Percentiles rank a stretch among this genome's conserved stretches.
Evolutionary conservation across 805 yeast genomes (phyloP).

Genomic region (Barnettozyma salicaria): DNA sequence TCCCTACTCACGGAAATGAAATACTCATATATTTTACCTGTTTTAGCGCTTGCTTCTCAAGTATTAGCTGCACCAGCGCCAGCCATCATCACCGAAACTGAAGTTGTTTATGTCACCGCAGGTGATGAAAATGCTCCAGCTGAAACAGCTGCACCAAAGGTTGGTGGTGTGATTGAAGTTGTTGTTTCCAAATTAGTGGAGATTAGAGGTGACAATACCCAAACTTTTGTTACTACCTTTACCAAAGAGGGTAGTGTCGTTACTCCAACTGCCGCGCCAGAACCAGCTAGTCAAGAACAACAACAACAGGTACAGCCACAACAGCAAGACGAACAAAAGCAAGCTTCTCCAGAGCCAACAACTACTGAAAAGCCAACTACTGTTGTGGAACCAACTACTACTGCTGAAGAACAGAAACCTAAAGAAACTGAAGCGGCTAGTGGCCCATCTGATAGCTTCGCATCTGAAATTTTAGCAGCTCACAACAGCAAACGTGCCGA

Average conservation of each 20-base stretch:
- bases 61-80: slow-evolving; percentile 27
- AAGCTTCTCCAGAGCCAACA: slow-evolving; percentile 15
- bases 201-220: slow-evolving; percentile 18
- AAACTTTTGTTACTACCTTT: slow-evolving; percentile 19
- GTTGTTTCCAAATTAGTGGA: slow-evolving; percentile 23
- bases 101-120: slow-evolving; percentile 24
- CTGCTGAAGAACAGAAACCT: slow-evolving; percentile 19
- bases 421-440: slow-evolving; percentile 20
- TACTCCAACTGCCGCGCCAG: slow-evolving; percentile 12
- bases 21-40: slow-evolving; percentile 20
- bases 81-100: slow-evolving; percentile 24
- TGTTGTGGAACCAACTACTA: slow-evolving; percentile 11
- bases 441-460: slow-evolving; percentile 28
- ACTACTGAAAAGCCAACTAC: slow-evolving; percentile 6
- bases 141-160: slow-evolving; percentile 20
- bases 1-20: slow-evolving; percentile 17
- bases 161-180: slow-evolving; percentile 21
- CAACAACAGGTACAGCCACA: slow-evolving; percentile 11
- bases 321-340: too few species aligned
- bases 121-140: slow-evolving; percentile 15
- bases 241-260: slow-evolving; percentile 13
- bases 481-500: slow-evolving; percentile 47
- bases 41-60: slow-evolving; percentile 22
- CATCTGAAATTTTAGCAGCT: slow-evolving; percentile 37
- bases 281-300: slow-evolving; percentile 18